phyloP scores from a whole-genome alignment of 1,284 basidiomycete species.

The Dichomitus squalens region DNA sequence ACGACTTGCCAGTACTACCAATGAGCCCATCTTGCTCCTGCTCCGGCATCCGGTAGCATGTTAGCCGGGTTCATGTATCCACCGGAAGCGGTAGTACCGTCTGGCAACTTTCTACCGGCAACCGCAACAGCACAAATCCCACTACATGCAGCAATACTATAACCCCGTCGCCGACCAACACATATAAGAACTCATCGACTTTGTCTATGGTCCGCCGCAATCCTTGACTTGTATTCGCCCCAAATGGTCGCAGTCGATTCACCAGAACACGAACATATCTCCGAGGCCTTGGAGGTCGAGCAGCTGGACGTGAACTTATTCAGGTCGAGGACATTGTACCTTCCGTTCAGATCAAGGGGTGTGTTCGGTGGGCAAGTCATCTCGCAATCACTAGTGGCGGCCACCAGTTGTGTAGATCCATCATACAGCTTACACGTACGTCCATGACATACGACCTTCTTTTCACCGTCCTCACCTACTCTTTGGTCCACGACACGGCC shows the following conservation, averaged over 20 bases:
- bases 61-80: not conserved
- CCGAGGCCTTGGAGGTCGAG: slow-evolving; percentile 77
- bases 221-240: no score
- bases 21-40: no score
- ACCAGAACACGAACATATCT: slow-evolving; percentile 51
- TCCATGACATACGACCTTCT: slow-evolving; percentile 1
- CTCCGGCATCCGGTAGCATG: not conserved
- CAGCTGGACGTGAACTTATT: slow-evolving; percentile 77
- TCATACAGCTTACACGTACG: slow-evolving; percentile 76
- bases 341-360: slow-evolving; percentile 69
- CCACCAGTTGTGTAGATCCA: slow-evolving; percentile 72
- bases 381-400: slow-evolving; percentile 82
- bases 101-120: not conserved
- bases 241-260: not conserved
- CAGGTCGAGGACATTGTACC: slow-evolving; percentile 73
- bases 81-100: not conserved
- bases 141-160: not conserved
- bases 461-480: slow-evolving; percentile 3
- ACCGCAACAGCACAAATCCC: not conserved
- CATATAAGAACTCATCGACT: not conserved
- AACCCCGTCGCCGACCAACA: not conserved
- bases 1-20: no score
- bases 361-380: slow-evolving; percentile 93
- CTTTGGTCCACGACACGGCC: not conserved
- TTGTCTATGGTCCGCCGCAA: no score